These are phyloP conservation scores for Candida dajiaensis DNA, from an alignment of 805 yeast genomes.

Conservation along the genomic window DNA sequence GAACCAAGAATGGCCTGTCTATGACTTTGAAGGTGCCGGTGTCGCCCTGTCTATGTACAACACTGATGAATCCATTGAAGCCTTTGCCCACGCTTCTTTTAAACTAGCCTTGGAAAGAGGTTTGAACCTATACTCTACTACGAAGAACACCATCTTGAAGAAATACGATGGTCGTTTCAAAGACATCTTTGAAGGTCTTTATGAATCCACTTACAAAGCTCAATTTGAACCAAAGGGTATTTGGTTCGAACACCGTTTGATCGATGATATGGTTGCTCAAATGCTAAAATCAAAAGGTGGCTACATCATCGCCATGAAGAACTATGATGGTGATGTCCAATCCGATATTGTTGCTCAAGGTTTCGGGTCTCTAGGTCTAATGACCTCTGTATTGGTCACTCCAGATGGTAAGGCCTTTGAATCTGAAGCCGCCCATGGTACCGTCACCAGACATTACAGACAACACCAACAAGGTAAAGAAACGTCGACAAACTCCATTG, in stretches of 20 bases:
- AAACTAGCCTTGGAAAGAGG: conserved; percentile 75
- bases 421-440: conserved; percentile 98
- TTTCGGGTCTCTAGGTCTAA: conserved; percentile 91
- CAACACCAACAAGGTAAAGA: conserved; percentile 95
- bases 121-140: conserved; percentile 78
- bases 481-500: conserved; percentile 95
- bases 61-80: conserved; percentile 84
- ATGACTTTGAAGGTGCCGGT: conserved; percentile 57
- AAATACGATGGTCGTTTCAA: conserved; percentile 93
- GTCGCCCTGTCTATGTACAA: conserved; percentile 94
- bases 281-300: conserved; percentile 97
- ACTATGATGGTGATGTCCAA: conserved; percentile 97
- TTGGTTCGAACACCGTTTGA: conserved; percentile 95
- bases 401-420: conserved; percentile 96
- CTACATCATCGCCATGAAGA: conserved; percentile 90
- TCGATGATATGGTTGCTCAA: conserved; percentile 99
- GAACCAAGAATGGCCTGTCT: conserved; percentile 53
- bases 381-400: conserved; percentile 96
- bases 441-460: conserved; percentile 95
- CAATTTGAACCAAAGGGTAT: conserved; percentile 76
- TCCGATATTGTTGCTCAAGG: conserved; percentile 98
- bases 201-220: conserved; percentile 59
- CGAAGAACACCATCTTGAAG: conserved; percentile 93
- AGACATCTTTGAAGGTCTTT: conserved; percentile 82
- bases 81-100: conserved; percentile 92